Percentiles rank a stretch among this genome's conserved stretches.
phyloP scores from a whole-genome alignment of 1,139 yeast species.

The Wickerhamomyces sp. region DNA sequence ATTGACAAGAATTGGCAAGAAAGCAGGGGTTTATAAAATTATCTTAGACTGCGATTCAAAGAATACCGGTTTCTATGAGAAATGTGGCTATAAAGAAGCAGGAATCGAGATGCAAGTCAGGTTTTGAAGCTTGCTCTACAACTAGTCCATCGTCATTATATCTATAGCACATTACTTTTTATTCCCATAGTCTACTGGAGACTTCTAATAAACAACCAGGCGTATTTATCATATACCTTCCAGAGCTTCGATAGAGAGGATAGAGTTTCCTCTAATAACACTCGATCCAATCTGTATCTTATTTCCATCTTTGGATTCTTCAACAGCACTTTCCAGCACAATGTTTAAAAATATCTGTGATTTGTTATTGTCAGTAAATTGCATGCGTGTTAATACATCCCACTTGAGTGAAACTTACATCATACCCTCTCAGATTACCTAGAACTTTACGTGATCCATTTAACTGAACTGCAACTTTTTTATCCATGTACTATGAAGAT shows the following conservation, averaged over 20 bases:
- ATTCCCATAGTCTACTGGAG: too few species aligned
- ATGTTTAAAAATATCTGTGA: constrained; percentile 57
- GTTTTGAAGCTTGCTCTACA: constrained; percentile 18
- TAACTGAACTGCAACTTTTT: constrained; percentile 61
- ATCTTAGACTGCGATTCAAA: constrained; percentile 83
- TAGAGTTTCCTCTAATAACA: constrained; percentile 55
- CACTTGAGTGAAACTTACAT: constrained; percentile 36
- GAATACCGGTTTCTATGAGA: constrained; percentile 82
- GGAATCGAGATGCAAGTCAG: constrained; percentile 69
- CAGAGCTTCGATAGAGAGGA: constrained; percentile 46
- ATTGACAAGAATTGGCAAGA: constrained; percentile 54
- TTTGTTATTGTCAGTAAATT: not conserved
- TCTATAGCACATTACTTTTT: too few species aligned
- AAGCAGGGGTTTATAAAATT: constrained; percentile 75
- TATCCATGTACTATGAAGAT: constrained; percentile 59
- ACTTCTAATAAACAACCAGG: too few species aligned
- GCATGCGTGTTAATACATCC: not conserved
- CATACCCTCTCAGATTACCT: constrained; percentile 77
- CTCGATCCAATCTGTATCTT: constrained; percentile 52
- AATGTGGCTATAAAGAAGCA: constrained; percentile 64
- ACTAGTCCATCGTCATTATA: too few species aligned
- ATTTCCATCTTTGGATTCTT: constrained; percentile 42
- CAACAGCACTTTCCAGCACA: constrained; percentile 70
- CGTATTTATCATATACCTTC: constrained; percentile 25
- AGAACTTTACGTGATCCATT: constrained; percentile 70